Evolutionary conservation across 2,329 filamentous ascomycete species (phyloP), one percentile per base, ranked within the genome.

Genomic region (Graphilbum ipis-grandicollis): DNA sequence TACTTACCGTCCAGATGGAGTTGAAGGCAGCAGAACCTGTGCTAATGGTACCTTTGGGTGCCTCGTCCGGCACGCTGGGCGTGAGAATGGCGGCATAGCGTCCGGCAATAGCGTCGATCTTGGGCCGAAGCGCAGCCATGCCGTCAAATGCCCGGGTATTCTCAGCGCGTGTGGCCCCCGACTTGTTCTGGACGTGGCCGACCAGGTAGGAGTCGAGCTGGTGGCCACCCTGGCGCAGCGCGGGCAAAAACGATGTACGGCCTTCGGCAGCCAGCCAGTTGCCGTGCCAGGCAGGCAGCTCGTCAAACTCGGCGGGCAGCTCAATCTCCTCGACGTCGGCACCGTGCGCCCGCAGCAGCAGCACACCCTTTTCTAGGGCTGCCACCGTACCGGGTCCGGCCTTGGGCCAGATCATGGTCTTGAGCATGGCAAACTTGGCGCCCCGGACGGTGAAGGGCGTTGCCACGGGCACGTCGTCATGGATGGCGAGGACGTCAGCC

Each of bases 41-140:
- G 36, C 50, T 60, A 5, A 56, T 56, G 0, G 60, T 48, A 0
- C 72, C 73, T 1, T 61, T 39, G 0, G 74, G 71, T 0, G 74
- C 74, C 44, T 74, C 72, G 38, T 73, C 75, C 0, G 63, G 46
- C 0, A 65, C 68, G 44, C 71, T 75, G 0, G 74, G 73, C 0
- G 62, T 65, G 9, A 79, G 44, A 0, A 78, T 56, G 0, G 67
- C 69, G 13, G 59, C 63, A 40, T 74, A 78, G 14, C 52, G 48
- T 1, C 52, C 51, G 0, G 63, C 59, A 5, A 77, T 58, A 2
- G 50, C 54, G 44, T 79, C 74, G 4, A 70, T 60, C 15, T 60
- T 54, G 0, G 71, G 68, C 22, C 74, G 53, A 14, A 72, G 53
- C 1, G 57, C 56, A 0, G 70, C 66, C 15, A 70, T 59, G 1